phyloP scores from a whole-genome alignment of 176 grass and related monocot species.

The Phoenix dactylifera region DNA sequence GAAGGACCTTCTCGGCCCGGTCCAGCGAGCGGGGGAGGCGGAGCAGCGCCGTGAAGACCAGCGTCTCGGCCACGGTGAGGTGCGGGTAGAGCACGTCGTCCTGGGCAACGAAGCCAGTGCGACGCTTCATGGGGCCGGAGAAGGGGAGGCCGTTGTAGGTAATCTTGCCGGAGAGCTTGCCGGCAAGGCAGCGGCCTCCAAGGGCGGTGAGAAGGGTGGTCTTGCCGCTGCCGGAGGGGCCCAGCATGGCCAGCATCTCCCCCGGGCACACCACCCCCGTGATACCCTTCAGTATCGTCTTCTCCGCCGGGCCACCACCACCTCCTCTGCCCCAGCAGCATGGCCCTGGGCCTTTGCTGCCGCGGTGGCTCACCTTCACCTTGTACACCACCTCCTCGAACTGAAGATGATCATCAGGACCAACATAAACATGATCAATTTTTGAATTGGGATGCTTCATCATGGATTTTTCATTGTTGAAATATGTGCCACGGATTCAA shows the following conservation, averaged over 20 bases:
- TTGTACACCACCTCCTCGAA: conserved; percentile 90
- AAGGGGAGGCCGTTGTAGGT: conserved; percentile 80
- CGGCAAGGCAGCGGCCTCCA: conserved; percentile 43
- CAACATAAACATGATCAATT: too few relatives aligned
- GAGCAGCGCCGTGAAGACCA: conserved; percentile 85
- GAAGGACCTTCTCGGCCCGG: conserved; percentile 43
- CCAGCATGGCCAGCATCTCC: conserved; percentile 97
- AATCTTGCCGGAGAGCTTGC: conserved; percentile 62
- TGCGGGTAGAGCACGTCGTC: conserved; percentile 93
- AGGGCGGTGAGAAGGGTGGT: conserved; percentile 89
- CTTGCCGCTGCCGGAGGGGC: conserved; percentile 94
- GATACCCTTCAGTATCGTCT: conserved; percentile 82
- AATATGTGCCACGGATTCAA: too few relatives aligned
- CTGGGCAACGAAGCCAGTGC: conserved; percentile 82
- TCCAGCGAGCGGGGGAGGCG: conserved; percentile 45
- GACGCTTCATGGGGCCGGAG: conserved; percentile 63
- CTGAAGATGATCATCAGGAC: conserved; percentile 14
- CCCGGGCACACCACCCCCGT: conserved; percentile 75
- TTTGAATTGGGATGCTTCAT: too few relatives aligned
- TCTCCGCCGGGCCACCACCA: conserved; percentile 25
- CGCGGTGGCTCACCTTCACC: conserved; percentile 49
- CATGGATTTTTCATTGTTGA: too few relatives aligned
- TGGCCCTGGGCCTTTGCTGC: background rate
- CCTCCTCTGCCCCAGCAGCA: too few relatives aligned
- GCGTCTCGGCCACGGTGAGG: conserved; percentile 81